These are phyloP conservation scores for Marsdenia floribunda DNA, from an alignment of 257 asterid species.

Conservation along the genomic window DNA sequence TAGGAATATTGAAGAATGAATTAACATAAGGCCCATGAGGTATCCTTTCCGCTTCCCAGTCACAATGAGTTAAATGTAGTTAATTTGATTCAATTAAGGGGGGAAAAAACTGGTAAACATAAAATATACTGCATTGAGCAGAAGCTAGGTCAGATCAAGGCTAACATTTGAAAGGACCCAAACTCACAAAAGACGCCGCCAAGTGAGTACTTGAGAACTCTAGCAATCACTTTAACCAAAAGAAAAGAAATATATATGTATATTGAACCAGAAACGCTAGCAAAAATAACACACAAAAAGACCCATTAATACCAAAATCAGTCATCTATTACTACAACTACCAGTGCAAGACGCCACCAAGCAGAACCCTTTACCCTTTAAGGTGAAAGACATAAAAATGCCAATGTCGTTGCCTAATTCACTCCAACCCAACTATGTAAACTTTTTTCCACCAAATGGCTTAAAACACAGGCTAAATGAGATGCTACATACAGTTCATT, in stretches of 20 bases:
- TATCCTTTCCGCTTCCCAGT: neutral
- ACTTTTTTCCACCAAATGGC: neutral
- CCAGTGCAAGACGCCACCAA: neutral
- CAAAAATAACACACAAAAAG: neutral
- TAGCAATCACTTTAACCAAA: neutral
- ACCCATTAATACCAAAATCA: neutral
- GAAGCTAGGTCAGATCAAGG: slow-evolving; percentile 2
- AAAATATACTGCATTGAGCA: neutral
- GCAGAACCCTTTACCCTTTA: neutral
- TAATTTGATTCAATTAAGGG: neutral
- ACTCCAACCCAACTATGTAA: neutral
- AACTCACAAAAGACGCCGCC: neutral
- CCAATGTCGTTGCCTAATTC: neutral
- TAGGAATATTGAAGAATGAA: neutral
- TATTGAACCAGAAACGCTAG: neutral
- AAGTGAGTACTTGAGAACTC: neutral
- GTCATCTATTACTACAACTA: neutral
- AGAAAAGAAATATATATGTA: neutral
- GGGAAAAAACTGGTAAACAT: neutral
- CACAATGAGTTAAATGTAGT: neutral
- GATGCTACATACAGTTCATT: neutral
- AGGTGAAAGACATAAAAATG: neutral
- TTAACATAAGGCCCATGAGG: neutral
- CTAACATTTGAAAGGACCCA: neutral
- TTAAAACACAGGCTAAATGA: neutral